Base-by-base conservation (phyloP, 2,329 filamentous ascomycete species). In the Huntiella moniliformis region DNA sequence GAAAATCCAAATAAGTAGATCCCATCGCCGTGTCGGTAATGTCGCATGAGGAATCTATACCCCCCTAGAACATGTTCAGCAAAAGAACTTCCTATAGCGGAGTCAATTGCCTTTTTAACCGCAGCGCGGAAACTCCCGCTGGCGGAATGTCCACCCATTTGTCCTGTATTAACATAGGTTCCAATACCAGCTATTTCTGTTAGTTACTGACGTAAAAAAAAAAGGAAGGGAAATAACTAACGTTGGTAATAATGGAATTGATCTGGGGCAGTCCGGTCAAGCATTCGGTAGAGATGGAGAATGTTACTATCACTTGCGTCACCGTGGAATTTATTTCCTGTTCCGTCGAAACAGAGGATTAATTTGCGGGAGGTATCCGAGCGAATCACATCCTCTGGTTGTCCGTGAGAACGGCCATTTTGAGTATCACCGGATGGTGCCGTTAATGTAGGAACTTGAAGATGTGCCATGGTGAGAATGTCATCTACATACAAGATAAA, bases 21-120 rank as follows among this genome's bases (percentile, higher is more conserved):
- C 49, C 76, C 68, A 50, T 77, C 72, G 17, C 71, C 71, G 0
- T 71, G 68, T 38, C 67, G 67, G 56, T 83, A 83, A 57, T 78
- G 81, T 13, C 76, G 71, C 78, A 84, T 83, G 39, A 85, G 65
- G 57, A 87, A 84, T 46, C 77, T 76, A 60, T 91, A 91, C 1
- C 82, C 83, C 5, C 78, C 82, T 53, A 91, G 82, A 8, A 91
- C 83, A 61, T 91, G 83, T 47, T 84, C 71, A 53, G 81, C 82
- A 52, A 92, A 88, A 0, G 79, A 84, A 0, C 79, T 80, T 1
- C 84, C 84, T 50, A 92, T 61, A 7, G 82, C 83, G 3, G 79
- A 82, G 58, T 91, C 83, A 53, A 84, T 84, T 50, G 79, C 76
- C 53, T 83, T 82, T 38, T 68, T 61, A 55, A 78, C 80, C 73